These are phyloP conservation scores for Carpinus viminea DNA, from an alignment of 306 rosid genomes.

Conservation along the genomic window DNA sequence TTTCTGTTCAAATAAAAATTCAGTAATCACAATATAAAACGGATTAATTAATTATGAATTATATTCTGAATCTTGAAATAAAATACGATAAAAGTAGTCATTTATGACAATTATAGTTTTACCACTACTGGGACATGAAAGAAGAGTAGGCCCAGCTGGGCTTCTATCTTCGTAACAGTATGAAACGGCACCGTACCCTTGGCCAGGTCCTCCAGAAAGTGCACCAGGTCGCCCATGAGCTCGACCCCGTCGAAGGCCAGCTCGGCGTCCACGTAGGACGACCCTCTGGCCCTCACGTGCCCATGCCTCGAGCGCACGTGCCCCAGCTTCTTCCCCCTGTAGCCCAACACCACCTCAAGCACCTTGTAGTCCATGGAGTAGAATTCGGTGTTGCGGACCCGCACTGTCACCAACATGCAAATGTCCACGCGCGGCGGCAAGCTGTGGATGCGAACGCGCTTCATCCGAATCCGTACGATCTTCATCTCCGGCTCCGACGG, in stretches of 20 bases:
- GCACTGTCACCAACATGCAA: constrained; percentile 49
- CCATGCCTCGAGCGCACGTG: constrained; percentile 54
- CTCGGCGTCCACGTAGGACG: constrained; percentile 71
- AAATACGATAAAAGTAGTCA: no score
- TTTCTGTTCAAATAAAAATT: constrained; percentile 38
- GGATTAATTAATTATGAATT: neutral
- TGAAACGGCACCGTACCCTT: constrained; percentile 64
- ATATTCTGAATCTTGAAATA: no score
- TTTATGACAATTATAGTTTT: neutral
- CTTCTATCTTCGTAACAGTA: constrained; percentile 48
- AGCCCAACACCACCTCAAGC: constrained; percentile 61
- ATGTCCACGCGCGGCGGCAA: constrained; percentile 57
- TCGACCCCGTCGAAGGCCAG: constrained; percentile 54
- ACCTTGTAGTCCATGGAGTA: constrained; percentile 54
- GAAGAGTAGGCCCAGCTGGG: constrained; percentile 51
- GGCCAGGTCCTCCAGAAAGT: constrained; percentile 63
- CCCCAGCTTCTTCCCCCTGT: constrained; percentile 69
- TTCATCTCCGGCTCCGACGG: constrained; percentile 61
- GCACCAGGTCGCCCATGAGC: constrained; percentile 57
- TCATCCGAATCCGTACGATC: constrained; percentile 56
- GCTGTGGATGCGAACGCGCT: constrained; percentile 47
- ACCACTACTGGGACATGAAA: constrained; percentile 62
- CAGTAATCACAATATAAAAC: neutral
- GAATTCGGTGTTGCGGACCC: constrained; percentile 53
- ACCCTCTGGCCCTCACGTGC: constrained; percentile 62